A percentile compares a stretch with the other conserved stretches of the same genome.
Evolutionary conservation across 805 yeast species (phyloP).

Genomic region (Candida ulmi): DNA sequence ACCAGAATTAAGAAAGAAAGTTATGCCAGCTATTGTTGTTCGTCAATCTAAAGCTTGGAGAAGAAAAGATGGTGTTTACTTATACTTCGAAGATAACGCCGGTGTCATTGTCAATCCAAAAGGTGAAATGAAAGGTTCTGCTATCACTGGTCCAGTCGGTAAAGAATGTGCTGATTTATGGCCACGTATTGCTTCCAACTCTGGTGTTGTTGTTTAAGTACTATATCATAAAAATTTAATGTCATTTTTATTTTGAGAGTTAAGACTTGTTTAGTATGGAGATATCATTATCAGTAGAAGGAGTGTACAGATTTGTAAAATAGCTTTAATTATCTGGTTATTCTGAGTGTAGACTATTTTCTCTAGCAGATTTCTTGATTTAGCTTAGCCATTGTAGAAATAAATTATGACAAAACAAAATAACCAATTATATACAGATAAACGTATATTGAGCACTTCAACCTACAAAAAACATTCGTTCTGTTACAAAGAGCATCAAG

Average conservation of each 20-base stretch:
- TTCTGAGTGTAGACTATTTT: no score
- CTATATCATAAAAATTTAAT: slow-evolving; percentile 14
- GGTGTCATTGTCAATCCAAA: slow-evolving; percentile 99
- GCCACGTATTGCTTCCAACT: slow-evolving; percentile 99
- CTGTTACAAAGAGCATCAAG: no score
- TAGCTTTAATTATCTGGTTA: no score
- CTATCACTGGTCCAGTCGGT: slow-evolving; percentile 99
- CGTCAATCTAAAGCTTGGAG: slow-evolving; percentile 99
- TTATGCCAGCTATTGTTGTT: slow-evolving; percentile 99
- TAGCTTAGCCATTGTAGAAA: not conserved
- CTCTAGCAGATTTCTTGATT: no score
- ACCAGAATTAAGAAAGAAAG: slow-evolving; percentile 99
- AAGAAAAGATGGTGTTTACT: slow-evolving; percentile 99
- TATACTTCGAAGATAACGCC: slow-evolving; percentile 99
- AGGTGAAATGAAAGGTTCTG: slow-evolving; percentile 99
- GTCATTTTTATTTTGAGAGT: slow-evolving; percentile 23
- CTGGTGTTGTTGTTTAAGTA: slow-evolving; percentile 98
- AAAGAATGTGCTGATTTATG: slow-evolving; percentile 99
- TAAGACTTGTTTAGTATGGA: slow-evolving; percentile 10
- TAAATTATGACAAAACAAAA: no score
- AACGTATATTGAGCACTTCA: no score
- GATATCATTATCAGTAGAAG: not conserved
- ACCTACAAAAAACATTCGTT: no score
- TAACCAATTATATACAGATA: no score
- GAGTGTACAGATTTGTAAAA: no score